Base-by-base conservation (phyloP, 306 rosid species). In the Carpinus fangiana region DNA sequence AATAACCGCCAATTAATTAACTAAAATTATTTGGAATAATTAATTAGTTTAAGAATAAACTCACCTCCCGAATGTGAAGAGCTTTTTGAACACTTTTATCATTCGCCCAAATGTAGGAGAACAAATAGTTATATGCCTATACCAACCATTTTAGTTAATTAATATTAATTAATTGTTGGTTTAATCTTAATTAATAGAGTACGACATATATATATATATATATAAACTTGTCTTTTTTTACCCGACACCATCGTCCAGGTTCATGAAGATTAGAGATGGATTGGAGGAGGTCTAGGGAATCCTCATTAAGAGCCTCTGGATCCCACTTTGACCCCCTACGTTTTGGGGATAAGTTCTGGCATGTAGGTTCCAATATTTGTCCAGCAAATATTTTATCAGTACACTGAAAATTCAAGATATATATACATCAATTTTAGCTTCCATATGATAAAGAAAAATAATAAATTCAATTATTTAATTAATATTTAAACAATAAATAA, bases 31-130 rank as follows among this genome's bases (percentile, higher is more conserved):
- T 41, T 41, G 7, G 45, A 41, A 7, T 41, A 41, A 41, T 41
- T 41, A 41, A 10, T 47, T 47, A 47, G 12, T 47, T 47, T 12
- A 47, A 47, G 0, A 47, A 12, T 47, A 8, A 9, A 47, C 52
- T 47, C 52, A 80, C 83, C 83, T 80, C 43, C 13, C 64, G 75
- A 47, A 80, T 2, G 48, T 67, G 79, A 70, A 82, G 81, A 28
- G 82, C 76, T 5, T 48, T 45, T 52, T 73, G 79, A 18, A 82
- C 85, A 1, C 10, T 13, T 65, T 28, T 41, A 51, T 77, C 72
- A 31, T 73, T 82, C 12, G 78, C 78, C 85, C 85, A 82, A 7
- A 72, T 16, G 54, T 72, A 73, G 23, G 75, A 47, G 70, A 20
- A 57, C 23, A 73, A 13, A 56, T 77, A 73, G 62, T 77, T 72